phyloP scores from a whole-genome alignment of 768 basidiomycete species.

The Serendipita indica region DNA sequence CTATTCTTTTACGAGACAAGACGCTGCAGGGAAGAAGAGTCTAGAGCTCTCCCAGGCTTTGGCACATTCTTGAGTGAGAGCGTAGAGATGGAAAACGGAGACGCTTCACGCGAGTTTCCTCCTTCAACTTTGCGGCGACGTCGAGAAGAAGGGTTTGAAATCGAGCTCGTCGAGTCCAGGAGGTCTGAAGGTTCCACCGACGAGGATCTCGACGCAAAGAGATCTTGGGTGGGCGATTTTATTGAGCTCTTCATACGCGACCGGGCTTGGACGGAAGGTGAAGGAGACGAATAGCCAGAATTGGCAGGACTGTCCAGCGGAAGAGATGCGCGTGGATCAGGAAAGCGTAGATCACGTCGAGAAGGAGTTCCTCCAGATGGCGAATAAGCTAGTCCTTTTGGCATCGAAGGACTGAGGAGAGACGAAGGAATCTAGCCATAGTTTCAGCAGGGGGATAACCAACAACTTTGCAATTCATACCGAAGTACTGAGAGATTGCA shows the following conservation, averaged over 20 bases:
- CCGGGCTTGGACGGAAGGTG: conserved; percentile 9
- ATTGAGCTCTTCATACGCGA: background rate
- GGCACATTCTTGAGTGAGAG: conserved; percentile 5
- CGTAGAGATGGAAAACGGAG: conserved; percentile 4
- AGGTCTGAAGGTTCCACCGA: background rate
- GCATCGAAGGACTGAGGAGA: background rate
- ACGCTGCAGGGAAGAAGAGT: background rate
- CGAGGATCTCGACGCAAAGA: background rate
- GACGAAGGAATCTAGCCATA: background rate
- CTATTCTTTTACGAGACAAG: background rate
- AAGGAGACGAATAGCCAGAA: background rate
- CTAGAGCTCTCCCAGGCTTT: conserved; percentile 3
- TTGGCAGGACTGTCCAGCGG: background rate
- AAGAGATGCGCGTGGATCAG: background rate
- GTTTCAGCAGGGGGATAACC: background rate
- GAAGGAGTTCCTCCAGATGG: background rate
- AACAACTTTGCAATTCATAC: background rate
- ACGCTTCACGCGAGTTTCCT: background rate
- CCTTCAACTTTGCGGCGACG: background rate
- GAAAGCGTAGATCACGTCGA: background rate
- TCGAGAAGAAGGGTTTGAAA: background rate
- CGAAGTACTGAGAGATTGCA: background rate
- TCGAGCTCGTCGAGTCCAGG: background rate
- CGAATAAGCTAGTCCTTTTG: background rate
- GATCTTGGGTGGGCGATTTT: background rate